These are phyloP conservation scores for Lanzia echinophila DNA, from an alignment of 2,329 filamentous ascomycete species.

Conservation along the genomic window DNA sequence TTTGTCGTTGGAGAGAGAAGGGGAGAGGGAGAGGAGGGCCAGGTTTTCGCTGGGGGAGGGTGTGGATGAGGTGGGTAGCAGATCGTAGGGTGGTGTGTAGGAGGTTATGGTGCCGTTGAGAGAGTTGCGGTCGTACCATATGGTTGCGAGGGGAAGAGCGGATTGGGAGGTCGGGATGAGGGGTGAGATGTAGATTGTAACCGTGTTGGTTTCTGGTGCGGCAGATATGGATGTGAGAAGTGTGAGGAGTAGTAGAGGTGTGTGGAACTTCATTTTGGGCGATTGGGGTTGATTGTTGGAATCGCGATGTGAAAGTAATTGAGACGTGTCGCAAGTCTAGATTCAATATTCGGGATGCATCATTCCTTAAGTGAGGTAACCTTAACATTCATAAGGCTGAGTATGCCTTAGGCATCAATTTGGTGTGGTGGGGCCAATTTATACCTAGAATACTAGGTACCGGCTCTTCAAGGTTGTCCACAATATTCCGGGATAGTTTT, in stretches of 20 bases:
- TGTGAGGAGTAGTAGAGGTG: not conserved
- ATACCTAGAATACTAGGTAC: no score
- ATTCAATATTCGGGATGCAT: slow-evolving; percentile 7
- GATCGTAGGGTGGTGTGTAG: slow-evolving; percentile 51
- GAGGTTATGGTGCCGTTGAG: slow-evolving; percentile 41
- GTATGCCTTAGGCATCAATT: no score
- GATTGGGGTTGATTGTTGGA: no score
- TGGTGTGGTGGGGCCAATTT: no score
- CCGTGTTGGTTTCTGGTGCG: slow-evolving; percentile 27
- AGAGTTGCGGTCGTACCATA: slow-evolving; percentile 46
- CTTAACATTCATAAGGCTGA: no score
- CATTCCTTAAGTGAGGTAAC: no score
- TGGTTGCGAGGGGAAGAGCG: slow-evolving; percentile 48
- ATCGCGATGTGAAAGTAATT: no score
- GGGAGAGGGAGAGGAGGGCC: not conserved
- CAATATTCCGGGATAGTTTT: no score
- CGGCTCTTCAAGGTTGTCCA: no score
- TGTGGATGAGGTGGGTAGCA: slow-evolving; percentile 30
- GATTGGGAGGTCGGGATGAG: slow-evolving; percentile 29
- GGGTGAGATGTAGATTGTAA: slow-evolving; percentile 27
- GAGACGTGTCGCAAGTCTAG: not conserved
- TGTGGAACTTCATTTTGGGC: not conserved
- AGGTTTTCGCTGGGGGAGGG: not conserved
- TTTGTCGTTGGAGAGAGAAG: slow-evolving; percentile 22
- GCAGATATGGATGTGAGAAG: slow-evolving; percentile 16